Evolutionary conservation across 1,139 yeast genomes (phyloP).

Genomic region (Groenewaldozyma auringiensis): DNA sequence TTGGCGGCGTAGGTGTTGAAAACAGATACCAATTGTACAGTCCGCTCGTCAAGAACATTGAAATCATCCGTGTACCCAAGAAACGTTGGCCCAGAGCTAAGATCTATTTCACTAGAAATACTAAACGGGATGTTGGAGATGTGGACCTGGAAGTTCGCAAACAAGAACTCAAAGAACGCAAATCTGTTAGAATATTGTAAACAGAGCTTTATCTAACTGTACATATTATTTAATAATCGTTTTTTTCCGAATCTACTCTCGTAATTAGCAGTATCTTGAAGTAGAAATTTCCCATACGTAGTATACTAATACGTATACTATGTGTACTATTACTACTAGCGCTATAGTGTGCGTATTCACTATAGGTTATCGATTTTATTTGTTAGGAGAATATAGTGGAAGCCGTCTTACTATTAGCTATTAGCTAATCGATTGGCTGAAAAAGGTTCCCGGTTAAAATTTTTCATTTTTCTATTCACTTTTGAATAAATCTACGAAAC

Average conservation of each 20-base stretch:
- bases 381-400: no score
- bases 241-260: background rate
- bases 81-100: slow-evolving; percentile 67
- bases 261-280: background rate
- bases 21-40: slow-evolving; percentile 69
- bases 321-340: no score
- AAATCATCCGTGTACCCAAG: slow-evolving; percentile 63
- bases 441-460: no score
- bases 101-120: slow-evolving; percentile 73
- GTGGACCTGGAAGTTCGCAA: slow-evolving; percentile 40
- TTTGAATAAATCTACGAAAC: background rate
- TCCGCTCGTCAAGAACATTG: slow-evolving; percentile 68
- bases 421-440: no score
- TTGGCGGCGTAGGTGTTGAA: slow-evolving; percentile 74
- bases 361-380: no score
- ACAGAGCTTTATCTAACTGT: no score
- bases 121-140: slow-evolving; percentile 77
- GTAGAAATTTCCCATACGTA: background rate
- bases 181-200: background rate
- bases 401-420: no score
- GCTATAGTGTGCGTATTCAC: no score
- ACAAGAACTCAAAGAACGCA: slow-evolving; percentile 14
- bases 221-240: slow-evolving; percentile 3
- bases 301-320: no score
- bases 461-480: background rate